Evolutionary conservation across 768 basidiomycete genomes (phyloP).

Genomic region (Terana coerulea): DNA sequence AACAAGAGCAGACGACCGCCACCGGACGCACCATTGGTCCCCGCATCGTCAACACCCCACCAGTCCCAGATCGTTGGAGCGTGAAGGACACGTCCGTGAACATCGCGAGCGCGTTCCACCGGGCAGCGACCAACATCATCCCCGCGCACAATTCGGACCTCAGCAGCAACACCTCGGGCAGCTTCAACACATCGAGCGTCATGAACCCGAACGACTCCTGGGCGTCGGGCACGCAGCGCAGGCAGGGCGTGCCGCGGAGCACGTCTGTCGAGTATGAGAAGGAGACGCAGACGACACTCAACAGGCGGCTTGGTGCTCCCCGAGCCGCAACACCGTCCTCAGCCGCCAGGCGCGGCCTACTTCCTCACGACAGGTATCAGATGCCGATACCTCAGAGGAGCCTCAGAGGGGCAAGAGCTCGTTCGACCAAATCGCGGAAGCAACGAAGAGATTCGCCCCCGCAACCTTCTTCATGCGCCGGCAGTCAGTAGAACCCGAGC

Average conservation of each 20-base stretch:
- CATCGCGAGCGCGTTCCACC: slow-evolving; percentile 76
- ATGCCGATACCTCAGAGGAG: slow-evolving; percentile 61
- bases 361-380: slow-evolving; percentile 59
- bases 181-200: slow-evolving; percentile 19
- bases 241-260: slow-evolving; percentile 56
- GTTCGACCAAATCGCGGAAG: slow-evolving; percentile 55
- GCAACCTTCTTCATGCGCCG: slow-evolving; percentile 67
- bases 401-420: slow-evolving; percentile 63
- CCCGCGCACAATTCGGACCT: slow-evolving; percentile 14
- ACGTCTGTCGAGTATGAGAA: slow-evolving; percentile 81
- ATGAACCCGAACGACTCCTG: slow-evolving; percentile 60
- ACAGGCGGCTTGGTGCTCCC: slow-evolving; percentile 62
- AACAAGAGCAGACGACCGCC: slow-evolving; percentile 18
- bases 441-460: slow-evolving; percentile 47
- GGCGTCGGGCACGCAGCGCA: slow-evolving; percentile 56
- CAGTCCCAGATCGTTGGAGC: slow-evolving; percentile 63
- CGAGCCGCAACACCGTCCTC: slow-evolving; percentile 37
- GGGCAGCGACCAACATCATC: slow-evolving; percentile 46
- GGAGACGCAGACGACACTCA: slow-evolving; percentile 49
- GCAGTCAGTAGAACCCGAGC: slow-evolving; percentile 53
- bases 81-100: slow-evolving; percentile 86
- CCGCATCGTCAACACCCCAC: slow-evolving; percentile 34
- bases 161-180: slow-evolving; percentile 12
- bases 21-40: slow-evolving; percentile 22
- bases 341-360: slow-evolving; percentile 36